These are phyloP conservation scores for Chenopodium berlandieri DNA, from an alignment of 148 eudicot species.

Conservation along the genomic window DNA sequence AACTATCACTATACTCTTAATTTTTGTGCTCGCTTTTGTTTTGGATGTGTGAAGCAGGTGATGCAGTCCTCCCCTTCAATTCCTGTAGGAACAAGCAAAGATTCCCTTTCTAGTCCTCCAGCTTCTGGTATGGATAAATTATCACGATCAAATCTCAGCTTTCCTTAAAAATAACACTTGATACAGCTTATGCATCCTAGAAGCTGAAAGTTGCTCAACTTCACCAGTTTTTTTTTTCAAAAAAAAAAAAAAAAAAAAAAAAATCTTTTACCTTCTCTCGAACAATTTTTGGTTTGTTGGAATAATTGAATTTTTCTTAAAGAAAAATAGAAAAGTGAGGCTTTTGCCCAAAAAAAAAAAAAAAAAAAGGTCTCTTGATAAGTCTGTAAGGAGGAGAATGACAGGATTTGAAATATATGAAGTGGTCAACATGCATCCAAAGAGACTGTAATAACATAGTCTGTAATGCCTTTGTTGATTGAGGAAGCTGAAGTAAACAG, in stretches of 20 bases:
- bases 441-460: neutral
- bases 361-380: neutral
- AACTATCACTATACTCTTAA: neutral
- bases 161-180: neutral
- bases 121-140: slow-evolving; percentile 43
- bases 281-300: neutral
- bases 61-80: slow-evolving; percentile 49
- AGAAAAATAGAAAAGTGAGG: neutral
- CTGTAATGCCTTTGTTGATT: neutral
- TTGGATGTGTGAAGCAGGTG: slow-evolving; percentile 41
- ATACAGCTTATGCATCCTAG: neutral
- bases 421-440: neutral
- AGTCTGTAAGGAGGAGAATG: neutral
- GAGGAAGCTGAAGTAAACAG: neutral
- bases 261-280: neutral
- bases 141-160: neutral
- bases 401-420: slow-evolving; percentile 1
- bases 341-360: no score
- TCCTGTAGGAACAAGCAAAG: slow-evolving; percentile 38
- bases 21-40: neutral
- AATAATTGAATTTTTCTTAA: neutral
- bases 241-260: no score
- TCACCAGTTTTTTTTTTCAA: neutral
- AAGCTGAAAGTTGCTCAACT: neutral
- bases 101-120: slow-evolving; percentile 35